phyloP scores from a whole-genome alignment of 345 rosid species.

The Gossypium herbaceum region DNA sequence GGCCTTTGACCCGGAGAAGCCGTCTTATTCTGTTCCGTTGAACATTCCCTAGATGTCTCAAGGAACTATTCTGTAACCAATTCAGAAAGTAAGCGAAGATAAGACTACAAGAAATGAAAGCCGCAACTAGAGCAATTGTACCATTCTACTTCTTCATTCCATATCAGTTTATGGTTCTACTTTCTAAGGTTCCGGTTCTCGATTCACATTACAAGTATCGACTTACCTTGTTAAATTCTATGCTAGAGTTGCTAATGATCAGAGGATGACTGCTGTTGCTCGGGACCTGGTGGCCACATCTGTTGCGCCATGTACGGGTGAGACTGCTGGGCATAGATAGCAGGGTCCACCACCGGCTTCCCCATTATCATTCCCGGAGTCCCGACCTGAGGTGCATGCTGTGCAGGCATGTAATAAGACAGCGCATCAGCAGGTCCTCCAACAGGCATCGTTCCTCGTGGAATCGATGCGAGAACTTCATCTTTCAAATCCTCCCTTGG shows the following conservation, averaged over 20 bases:
- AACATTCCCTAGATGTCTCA: constrained; percentile 10
- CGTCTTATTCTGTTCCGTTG: constrained; percentile 13
- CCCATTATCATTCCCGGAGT: constrained; percentile 85
- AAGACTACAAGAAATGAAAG: neutral
- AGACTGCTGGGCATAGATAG: constrained; percentile 52
- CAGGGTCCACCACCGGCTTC: constrained; percentile 65
- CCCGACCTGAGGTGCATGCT: constrained; percentile 57
- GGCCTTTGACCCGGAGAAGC: constrained; percentile 14
- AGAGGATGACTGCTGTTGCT: constrained; percentile 72
- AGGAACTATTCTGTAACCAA: neutral
- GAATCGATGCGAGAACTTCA: constrained; percentile 64
- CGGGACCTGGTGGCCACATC: constrained; percentile 73
- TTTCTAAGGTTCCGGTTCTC: neutral
- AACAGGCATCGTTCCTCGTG: constrained; percentile 50
- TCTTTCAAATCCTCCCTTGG: constrained; percentile 91
- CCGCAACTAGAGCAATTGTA: neutral
- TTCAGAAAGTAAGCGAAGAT: neutral
- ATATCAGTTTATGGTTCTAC: neutral
- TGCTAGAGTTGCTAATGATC: constrained; percentile 34
- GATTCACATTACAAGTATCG: neutral
- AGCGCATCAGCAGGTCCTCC: constrained; percentile 65
- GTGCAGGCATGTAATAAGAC: constrained; percentile 72
- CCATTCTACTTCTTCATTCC: neutral
- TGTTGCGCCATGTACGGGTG: constrained; percentile 69
- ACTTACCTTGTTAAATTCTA: constrained; percentile 18